Conservation (phyloP, 345 rosid species). For the Anacardium occidentale region DNA sequence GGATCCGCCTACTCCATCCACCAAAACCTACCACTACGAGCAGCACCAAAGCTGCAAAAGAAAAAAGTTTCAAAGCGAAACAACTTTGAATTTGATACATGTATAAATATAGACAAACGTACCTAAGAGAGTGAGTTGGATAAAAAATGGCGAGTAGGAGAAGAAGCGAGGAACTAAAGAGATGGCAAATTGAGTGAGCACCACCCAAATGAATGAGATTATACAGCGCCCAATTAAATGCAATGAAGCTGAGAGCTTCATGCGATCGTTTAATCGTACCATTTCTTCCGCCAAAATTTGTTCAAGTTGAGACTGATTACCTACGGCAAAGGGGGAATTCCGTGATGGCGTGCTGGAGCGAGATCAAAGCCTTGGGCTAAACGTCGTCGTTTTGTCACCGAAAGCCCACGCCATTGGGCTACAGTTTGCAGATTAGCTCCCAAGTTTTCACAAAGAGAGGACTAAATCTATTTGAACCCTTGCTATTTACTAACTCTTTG, state of each 20-base stretch:
- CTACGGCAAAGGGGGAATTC: too few species aligned
- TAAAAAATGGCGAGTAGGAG: conserved; percentile 32
- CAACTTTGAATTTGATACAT: neutral
- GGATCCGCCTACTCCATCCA: conserved; percentile 44
- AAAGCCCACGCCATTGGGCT: too few species aligned
- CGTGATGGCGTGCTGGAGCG: neutral
- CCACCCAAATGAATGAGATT: conserved; percentile 37
- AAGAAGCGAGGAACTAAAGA: conserved; percentile 47
- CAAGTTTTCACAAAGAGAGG: too few species aligned
- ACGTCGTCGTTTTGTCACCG: neutral
- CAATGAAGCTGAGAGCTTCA: conserved; percentile 10
- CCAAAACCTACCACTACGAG: conserved; percentile 39
- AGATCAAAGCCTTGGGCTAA: neutral
- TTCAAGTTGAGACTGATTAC: neutral
- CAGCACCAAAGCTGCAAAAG: conserved; percentile 36
- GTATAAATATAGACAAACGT: neutral
- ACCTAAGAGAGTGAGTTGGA: conserved; percentile 54
- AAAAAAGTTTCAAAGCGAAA: neutral
- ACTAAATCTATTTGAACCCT: too few species aligned
- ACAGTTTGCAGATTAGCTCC: too few species aligned
- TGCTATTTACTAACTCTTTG: too few species aligned
- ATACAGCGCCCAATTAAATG: conserved; percentile 29
- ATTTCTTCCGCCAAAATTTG: conserved; percentile 23
- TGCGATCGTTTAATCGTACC: conserved; percentile 21
- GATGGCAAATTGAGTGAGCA: conserved; percentile 44